phyloP scores from a whole-genome alignment of 768 basidiomycete species.

The Termitomyces sp. region DNA sequence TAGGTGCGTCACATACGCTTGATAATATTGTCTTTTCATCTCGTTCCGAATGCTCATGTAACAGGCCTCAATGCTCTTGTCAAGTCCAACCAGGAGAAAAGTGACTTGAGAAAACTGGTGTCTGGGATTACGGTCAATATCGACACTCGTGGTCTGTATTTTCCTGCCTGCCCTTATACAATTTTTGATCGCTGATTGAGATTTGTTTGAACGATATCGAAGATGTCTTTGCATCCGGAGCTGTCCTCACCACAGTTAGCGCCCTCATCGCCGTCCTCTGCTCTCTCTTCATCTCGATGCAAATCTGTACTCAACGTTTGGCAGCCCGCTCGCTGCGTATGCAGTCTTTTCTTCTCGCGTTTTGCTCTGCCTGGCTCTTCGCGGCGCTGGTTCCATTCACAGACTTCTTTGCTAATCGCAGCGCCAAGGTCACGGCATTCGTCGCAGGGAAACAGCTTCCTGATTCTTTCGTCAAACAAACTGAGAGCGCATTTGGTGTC shows the following conservation, averaged over 20 bases:
- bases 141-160: slow-evolving; percentile 26
- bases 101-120: slow-evolving; percentile 22
- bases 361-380: slow-evolving; percentile 42
- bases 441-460: slow-evolving; percentile 32
- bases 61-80: slow-evolving; percentile 36
- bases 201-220: not conserved
- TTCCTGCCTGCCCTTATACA: not conserved
- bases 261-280: slow-evolving; percentile 26
- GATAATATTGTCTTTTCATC: not conserved
- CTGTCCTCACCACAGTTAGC: slow-evolving; percentile 28
- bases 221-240: slow-evolving; percentile 36
- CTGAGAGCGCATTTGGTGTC: slow-evolving; percentile 30
- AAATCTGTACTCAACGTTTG: slow-evolving; percentile 14
- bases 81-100: slow-evolving; percentile 34
- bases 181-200: not conserved
- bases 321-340: slow-evolving; percentile 22
- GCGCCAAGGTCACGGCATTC: slow-evolving; percentile 38
- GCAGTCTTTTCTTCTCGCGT: slow-evolving; percentile 32
- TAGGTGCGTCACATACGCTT: slow-evolving; percentile 7
- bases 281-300: slow-evolving; percentile 17
- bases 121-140: slow-evolving; percentile 28
- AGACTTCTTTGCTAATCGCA: slow-evolving; percentile 30
- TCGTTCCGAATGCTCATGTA: not conserved
- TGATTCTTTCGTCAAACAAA: slow-evolving; percentile 25
- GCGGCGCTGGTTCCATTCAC: slow-evolving; percentile 16